Conservation (phyloP, 1,139 yeast species). For the Pneumocystis carinii region DNA sequence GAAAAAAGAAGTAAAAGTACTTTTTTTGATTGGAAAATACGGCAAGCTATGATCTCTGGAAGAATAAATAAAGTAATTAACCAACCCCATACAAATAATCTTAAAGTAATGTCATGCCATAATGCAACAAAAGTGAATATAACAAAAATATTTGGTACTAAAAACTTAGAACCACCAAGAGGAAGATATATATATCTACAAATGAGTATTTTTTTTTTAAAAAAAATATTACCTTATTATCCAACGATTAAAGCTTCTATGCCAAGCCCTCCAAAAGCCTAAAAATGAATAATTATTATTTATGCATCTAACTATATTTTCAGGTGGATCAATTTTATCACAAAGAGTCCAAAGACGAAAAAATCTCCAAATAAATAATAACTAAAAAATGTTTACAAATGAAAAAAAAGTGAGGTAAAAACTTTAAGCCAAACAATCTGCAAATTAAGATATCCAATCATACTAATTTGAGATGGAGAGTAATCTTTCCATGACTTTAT, state of each 20-base stretch:
- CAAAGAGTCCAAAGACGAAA: constrained; percentile 83
- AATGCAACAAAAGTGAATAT: constrained; percentile 95
- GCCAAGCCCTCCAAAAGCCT: constrained; percentile 99
- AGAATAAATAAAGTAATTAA: constrained; percentile 66
- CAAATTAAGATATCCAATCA: constrained; percentile 84
- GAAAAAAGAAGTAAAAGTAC: constrained; percentile 17
- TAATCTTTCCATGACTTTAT: constrained; percentile 83
- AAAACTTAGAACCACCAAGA: constrained; percentile 59
- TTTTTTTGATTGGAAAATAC: constrained; percentile 23
- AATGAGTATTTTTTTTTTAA: constrained; percentile 1
- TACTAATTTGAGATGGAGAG: constrained; percentile 81
- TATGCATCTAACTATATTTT: constrained; percentile 93
- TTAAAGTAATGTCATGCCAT: constrained; percentile 94
- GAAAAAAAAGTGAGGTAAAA: background rate
- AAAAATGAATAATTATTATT: constrained; percentile 83
- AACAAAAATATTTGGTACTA: constrained; percentile 55
- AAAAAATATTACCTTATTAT: constrained; percentile 40
- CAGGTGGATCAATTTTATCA: constrained; percentile 93
- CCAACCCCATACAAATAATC: constrained; percentile 91
- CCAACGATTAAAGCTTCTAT: constrained; percentile 84
- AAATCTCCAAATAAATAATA: constrained; percentile 89
- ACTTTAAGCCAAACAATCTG: constrained; percentile 69
- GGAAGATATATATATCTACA: constrained; percentile 57
- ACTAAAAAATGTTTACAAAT: constrained; percentile 27
- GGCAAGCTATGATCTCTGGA: constrained; percentile 70